Base-by-base conservation (phyloP, 169 alveolate species). In the Eimeria falciformis region DNA sequence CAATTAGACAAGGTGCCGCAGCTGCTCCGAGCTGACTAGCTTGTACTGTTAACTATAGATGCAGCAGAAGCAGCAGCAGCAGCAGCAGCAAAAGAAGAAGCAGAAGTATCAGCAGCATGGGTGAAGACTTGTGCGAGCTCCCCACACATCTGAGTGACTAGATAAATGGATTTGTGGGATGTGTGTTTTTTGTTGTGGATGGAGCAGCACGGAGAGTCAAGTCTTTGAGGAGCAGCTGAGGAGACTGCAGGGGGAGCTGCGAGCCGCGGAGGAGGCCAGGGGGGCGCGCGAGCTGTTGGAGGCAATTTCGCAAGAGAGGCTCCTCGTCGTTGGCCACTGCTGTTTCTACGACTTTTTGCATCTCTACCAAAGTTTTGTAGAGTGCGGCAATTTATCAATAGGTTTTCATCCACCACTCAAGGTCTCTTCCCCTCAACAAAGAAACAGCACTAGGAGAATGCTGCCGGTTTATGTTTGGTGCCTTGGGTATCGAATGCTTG, bases 271-370 rank as follows among this genome's bases (percentile, higher is more conserved):
- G 65, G 93, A 92, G 88, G 92, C 94, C 25, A 92, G 96, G n/a
- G 98, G 98, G 37, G 97, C 96, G 55, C 93, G 98, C 27, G 77
- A 91, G 91, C 93, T 97, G 47, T 89, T 97, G 47, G 98, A 97
- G 85, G 97, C 90, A 77, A 93, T 96, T 17, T 73, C 95, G 27
- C 84, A 88, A 83, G 46, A 90, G 77, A 84, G 87, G 45, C 96
- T 96, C 78, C 93, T 96, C 27, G 86, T 97, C 2, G 96, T 96
- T 7, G 98, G 98, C 65, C 98, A 97, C 94, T 96, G 96, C 94
- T 97, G 98, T 77, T 97, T 97, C 91, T 96, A 96, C 87, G 98
- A 97, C 86, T 88, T 97, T 58, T 85, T 96, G 68, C 98, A 97
- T 91, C 88, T 97, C 78, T 96, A 95, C 92, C 98, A 97, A 65